Evolutionary conservation across 2,329 filamentous ascomycete species (phyloP).

Genomic region (Bisporella sp.): DNA sequence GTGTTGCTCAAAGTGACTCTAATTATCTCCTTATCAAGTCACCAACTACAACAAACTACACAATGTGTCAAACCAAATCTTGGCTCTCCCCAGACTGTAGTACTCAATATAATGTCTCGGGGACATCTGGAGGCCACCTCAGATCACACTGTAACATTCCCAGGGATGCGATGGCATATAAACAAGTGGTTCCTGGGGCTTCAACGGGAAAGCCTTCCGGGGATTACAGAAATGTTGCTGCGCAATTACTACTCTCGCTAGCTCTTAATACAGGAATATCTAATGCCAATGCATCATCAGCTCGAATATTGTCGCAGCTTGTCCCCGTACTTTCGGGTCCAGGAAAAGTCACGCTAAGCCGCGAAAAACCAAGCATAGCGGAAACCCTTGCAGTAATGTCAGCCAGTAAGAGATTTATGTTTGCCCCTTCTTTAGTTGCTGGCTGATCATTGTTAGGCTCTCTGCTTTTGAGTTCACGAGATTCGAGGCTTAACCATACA

Average conservation of each 20-base stretch:
- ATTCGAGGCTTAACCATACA: constrained; percentile 46
- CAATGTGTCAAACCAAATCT: constrained; percentile 37
- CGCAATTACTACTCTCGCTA: constrained; percentile 47
- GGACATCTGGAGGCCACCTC: constrained; percentile 51
- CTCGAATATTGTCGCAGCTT: constrained; percentile 50
- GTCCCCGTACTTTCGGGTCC: constrained; percentile 38
- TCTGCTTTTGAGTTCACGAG: constrained; percentile 50
- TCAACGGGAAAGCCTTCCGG: constrained; percentile 24
- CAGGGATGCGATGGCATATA: constrained; percentile 48
- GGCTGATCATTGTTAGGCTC: constrained; percentile 24
- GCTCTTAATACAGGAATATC: constrained; percentile 48
- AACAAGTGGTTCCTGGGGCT: constrained; percentile 31
- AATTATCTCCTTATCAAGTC: no score
- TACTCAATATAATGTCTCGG: constrained; percentile 51
- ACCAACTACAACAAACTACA: no score
- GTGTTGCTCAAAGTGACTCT: no score
- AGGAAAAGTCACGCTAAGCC: constrained; percentile 22
- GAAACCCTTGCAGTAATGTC: constrained; percentile 68
- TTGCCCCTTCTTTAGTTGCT: neutral
- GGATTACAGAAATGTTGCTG: constrained; percentile 50
- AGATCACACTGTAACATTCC: constrained; percentile 53
- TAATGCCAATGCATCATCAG: constrained; percentile 51
- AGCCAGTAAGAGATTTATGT: constrained; percentile 39
- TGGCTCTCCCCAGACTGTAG: constrained; percentile 60
- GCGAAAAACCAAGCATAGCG: constrained; percentile 56